These are phyloP conservation scores for Myriosclerotinia scirpicola DNA, from an alignment of 2,329 filamentous ascomycete species.

Conservation along the genomic window DNA sequence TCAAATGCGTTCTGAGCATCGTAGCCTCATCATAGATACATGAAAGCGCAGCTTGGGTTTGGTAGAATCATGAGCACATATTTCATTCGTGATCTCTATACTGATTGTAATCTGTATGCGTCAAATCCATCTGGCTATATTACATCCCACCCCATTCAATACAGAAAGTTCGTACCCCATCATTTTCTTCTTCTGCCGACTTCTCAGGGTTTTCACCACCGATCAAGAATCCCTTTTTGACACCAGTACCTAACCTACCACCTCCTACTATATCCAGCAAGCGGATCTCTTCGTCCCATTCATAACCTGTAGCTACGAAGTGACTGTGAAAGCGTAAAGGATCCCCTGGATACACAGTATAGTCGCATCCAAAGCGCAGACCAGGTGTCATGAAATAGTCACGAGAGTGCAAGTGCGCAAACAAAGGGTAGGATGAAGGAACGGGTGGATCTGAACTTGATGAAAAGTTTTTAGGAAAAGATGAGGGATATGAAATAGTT, in stretches of 20 bases:
- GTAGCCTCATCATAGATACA: background rate
- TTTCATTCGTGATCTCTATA: background rate
- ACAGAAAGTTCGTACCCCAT: conserved; percentile 69
- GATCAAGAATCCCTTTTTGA: conserved; percentile 93
- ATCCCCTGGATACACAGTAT: conserved; percentile 93
- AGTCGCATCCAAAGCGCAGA: conserved; percentile 89
- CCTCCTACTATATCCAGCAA: conserved; percentile 83
- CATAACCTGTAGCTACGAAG: conserved; percentile 79
- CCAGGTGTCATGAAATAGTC: conserved; percentile 91
- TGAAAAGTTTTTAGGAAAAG: conserved; percentile 33
- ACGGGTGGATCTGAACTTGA: conserved; percentile 42
- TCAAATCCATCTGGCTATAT: conserved; percentile 32
- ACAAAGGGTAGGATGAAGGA: conserved; percentile 68
- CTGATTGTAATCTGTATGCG: background rate
- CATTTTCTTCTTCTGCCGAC: conserved; percentile 37
- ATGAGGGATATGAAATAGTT: conserved; percentile 47
- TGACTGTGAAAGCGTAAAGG: conserved; percentile 94
- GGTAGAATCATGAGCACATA: background rate
- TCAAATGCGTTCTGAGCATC: no score
- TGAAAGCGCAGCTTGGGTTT: background rate
- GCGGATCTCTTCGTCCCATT: conserved; percentile 85
- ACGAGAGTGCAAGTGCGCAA: conserved; percentile 72
- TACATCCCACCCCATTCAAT: conserved; percentile 95
- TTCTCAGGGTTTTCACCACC: conserved; percentile 60
- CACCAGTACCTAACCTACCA: conserved; percentile 84